A percentile compares a stretch with the other conserved stretches of the same genome.
These are phyloP conservation scores for Ophiostoma novo-ulmi DNA, from an alignment of 2,329 filamentous ascomycete genomes.

Conservation along the genomic window DNA sequence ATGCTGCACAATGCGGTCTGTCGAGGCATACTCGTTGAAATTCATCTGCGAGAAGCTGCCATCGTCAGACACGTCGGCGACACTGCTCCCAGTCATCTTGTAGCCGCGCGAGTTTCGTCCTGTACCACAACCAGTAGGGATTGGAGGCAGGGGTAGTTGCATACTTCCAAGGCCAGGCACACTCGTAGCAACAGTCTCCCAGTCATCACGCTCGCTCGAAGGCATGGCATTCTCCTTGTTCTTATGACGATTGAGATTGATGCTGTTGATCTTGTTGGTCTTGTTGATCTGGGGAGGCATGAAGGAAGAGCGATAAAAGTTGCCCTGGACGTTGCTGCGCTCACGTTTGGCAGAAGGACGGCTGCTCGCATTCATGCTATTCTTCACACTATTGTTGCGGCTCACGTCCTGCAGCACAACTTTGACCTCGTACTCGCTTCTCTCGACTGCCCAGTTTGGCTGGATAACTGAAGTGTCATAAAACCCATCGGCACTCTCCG, in stretches of 20 bases:
- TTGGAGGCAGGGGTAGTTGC: slow-evolving; percentile 17
- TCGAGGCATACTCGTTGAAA: slow-evolving; percentile 30
- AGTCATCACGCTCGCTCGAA: slow-evolving; percentile 36
- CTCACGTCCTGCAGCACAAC: slow-evolving; percentile 26
- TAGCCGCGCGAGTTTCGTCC: not conserved
- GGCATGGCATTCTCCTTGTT: slow-evolving; percentile 21
- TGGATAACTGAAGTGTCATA: slow-evolving; percentile 26
- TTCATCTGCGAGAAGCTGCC: slow-evolving; percentile 23
- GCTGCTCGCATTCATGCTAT: slow-evolving; percentile 9
- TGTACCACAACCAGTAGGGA: not conserved
- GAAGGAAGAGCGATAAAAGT: not conserved
- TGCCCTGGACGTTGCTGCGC: not conserved
- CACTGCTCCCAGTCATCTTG: slow-evolving; percentile 37
- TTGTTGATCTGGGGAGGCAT: not conserved
- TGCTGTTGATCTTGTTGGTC: not conserved
- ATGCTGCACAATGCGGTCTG: slow-evolving; percentile 32
- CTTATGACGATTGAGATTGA: not conserved
- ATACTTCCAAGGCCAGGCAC: slow-evolving; percentile 31
- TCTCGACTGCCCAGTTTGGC: slow-evolving; percentile 22
- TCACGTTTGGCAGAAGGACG: not conserved
- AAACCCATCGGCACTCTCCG: slow-evolving; percentile 21
- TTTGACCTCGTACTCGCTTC: slow-evolving; percentile 28
- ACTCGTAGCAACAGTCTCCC: slow-evolving; percentile 39
- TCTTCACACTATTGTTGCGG: slow-evolving; percentile 14
- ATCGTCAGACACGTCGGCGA: slow-evolving; percentile 43